Evolutionary conservation across 805 yeast genomes (phyloP), one percentile per base, ranked within the genome.

Genomic region (Candida maltosa): DNA sequence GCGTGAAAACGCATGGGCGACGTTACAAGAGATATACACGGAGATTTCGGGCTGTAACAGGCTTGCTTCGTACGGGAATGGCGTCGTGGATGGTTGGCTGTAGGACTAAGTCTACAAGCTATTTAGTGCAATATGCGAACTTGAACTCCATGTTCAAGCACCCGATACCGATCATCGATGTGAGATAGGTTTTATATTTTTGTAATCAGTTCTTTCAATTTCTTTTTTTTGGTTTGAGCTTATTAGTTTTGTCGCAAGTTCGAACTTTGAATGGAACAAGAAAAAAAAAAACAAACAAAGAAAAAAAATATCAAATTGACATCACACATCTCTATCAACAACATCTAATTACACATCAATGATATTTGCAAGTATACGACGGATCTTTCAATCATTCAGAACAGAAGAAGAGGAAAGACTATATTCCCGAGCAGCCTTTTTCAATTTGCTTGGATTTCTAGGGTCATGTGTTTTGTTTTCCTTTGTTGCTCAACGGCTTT

Each of bases 391-490:
- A 16, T 82, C 93, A 4, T 86, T 87, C 51, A 62, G 96, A 14
- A 76, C 93, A 2, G 95, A 86, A 43, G 94, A 87, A 46, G 95
- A 87, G 48, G 95, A 87, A 54, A 64, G 89, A 33, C 63, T 69
- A 34, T 82, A 78, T 47, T 84, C 95, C 0, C 65, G 96, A 31
- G 70, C 74, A 42, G 95, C 95, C 1, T 82, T 82, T 51, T 82
- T 80, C 61, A 78, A 86, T 43, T 69, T 87, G 19, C 63, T 87
- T 19, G 95, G 95, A 11, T 87, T 85, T 47, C 56, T 87, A 11
- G 87, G 91, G 0, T 75, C 88, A 12, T 85, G 95, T 54, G 89
- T 85, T 10, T 61, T 80, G 22, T 87, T 87, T 55, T 82, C 91
- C 20, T 78, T 87, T 46, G 78, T 85, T 36, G 88, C 94, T 3